Evolutionary conservation across 495 filamentous ascomycete species (phyloP).

Genomic region (Elaphomyces granulatus): DNA sequence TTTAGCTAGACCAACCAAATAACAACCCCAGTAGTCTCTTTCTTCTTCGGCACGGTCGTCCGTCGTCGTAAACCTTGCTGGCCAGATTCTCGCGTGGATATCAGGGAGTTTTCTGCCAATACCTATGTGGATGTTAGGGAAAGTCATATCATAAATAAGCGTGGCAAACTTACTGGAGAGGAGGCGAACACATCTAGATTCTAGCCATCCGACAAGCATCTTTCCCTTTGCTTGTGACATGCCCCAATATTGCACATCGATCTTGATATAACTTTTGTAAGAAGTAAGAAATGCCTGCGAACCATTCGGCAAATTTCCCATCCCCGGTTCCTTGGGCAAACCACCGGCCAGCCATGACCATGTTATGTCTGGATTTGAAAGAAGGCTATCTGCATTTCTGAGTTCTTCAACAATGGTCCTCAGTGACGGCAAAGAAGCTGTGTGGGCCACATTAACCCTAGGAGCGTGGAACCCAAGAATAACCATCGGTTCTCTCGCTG

Average conservation of each 20-base stretch:
- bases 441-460: constrained; percentile 36
- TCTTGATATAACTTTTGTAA: constrained; percentile 34
- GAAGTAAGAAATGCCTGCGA: constrained; percentile 29
- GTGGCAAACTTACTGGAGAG: constrained; percentile 27
- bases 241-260: constrained; percentile 44
- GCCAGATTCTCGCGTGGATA: constrained; percentile 41
- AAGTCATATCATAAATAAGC: neutral
- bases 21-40: constrained; percentile 35
- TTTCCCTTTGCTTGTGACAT: constrained; percentile 28
- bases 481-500: constrained; percentile 38
- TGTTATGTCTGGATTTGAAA: constrained; percentile 16
- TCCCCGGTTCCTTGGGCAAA: too few relatives aligned
- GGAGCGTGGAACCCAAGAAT: constrained; percentile 41
- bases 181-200: constrained; percentile 33
- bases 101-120: constrained; percentile 29
- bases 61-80: constrained; percentile 31
- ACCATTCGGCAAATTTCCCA: constrained; percentile 4
- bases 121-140: constrained; percentile 21
- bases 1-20: constrained; percentile 41
- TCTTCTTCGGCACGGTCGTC: too few relatives aligned
- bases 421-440: constrained; percentile 32
- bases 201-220: constrained; percentile 38
- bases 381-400: constrained; percentile 20
- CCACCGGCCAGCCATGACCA: constrained; percentile 34
- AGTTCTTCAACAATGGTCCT: constrained; percentile 36